Evolutionary conservation across 805 yeast species (phyloP).

Genomic region (Saturnispora saitoi): DNA sequence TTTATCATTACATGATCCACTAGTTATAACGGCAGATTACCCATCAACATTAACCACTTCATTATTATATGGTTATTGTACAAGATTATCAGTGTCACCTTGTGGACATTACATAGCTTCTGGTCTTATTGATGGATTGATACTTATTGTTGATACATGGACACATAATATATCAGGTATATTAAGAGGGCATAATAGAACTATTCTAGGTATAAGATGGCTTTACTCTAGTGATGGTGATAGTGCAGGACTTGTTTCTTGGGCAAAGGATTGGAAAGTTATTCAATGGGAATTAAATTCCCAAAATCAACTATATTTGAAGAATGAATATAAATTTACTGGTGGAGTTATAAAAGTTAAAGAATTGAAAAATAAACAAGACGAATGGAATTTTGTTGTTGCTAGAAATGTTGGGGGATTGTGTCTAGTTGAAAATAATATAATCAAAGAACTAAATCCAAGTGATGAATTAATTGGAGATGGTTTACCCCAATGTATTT

Average conservation of each 20-base stretch:
- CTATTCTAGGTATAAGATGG: constrained; percentile 73
- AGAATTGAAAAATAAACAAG: not conserved
- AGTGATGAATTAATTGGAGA: not conserved
- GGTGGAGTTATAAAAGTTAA: constrained; percentile 12
- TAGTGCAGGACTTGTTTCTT: constrained; percentile 47
- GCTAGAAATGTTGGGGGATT: constrained; percentile 6
- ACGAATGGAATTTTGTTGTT: constrained; percentile 7
- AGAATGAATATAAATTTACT: constrained; percentile 9
- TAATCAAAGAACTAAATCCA: not conserved
- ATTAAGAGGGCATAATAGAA: constrained; percentile 57
- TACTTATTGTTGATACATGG: constrained; percentile 66
- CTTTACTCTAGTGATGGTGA: constrained; percentile 34
- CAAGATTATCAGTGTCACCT: constrained; percentile 57
- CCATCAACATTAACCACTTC: constrained; percentile 79
- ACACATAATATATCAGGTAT: constrained; percentile 51
- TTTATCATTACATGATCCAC: constrained; percentile 78
- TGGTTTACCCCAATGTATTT: constrained; percentile 8
- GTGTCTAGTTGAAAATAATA: constrained; percentile 1
- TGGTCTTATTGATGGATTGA: constrained; percentile 67
- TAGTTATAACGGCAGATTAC: constrained; percentile 81
- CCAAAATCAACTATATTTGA: constrained; percentile 28
- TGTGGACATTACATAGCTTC: constrained; percentile 83
- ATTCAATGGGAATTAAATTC: constrained; percentile 33
- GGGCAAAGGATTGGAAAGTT: constrained; percentile 77
- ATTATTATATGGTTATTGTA: constrained; percentile 55